Base-by-base conservation (phyloP, 345 rosid genomes). In the Linum usitatissimum region DNA sequence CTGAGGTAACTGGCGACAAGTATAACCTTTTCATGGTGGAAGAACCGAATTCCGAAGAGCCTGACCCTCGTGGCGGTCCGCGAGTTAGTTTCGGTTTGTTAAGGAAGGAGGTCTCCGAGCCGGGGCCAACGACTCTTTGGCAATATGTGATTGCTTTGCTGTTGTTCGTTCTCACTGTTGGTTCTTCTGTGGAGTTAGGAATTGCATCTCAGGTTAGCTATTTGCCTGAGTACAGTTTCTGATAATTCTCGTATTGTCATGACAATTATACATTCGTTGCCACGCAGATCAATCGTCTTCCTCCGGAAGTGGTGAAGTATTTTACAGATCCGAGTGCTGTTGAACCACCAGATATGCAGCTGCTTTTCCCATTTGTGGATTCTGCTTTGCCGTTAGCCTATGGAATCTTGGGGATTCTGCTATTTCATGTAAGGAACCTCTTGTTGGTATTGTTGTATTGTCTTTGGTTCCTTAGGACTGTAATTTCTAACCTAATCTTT, bases 81-180 rank as follows among this genome's bases (percentile, higher is more conserved):
- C 92, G 96, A 19, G 90, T 92, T 70, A 92, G 98, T 81, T 85
- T 88, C 53, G 93, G 93, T 74, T 75, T 92, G 83, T 80, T 89
- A 66, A 77, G 98, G 70, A 92, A 88, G 78, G 98, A 92, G 74
- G 96, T 85, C 18, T 92, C 96, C 2, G 96, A 92, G 74, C 98
- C 98, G 18, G 91, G 83, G 75, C 89, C 96, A 23, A 92, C 98
- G 55, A 85, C 98, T 38, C 93, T 92, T 30, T 92, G 98, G 96
- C 98, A 92, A 79, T 92, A 92, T 72, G 95, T 89, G 73, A 88
- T 92, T 72, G 88, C 93, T 40, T 60, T 92, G 7, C 67, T 92
- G 74, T 73, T 92, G 30, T 88, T 92, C 79, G 83, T 92, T 53
- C 70, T 92, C 67, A 88, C 98, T 21, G 77, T 88, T 39, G 98